Evolutionary conservation across 108 stramenopile species (phyloP).

Genomic region (Poteriospumella lacustris): DNA sequence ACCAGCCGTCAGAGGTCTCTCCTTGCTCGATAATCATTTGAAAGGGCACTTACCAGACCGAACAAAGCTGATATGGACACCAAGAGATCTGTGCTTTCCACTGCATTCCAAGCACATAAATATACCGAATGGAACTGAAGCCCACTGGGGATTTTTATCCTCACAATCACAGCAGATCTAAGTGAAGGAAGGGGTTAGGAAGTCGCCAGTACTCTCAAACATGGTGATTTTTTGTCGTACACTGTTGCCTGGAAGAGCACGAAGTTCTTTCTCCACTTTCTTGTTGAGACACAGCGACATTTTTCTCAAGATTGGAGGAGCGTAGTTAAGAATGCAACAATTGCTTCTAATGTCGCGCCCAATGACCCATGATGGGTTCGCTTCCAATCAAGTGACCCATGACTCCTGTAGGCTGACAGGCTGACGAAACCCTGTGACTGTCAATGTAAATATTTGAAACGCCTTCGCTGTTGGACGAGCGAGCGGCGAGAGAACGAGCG

Average conservation of each 20-base stretch:
- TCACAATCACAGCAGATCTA: constrained; percentile 20
- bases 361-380: too few relatives aligned
- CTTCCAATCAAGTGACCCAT: too few relatives aligned
- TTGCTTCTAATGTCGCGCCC: too few relatives aligned
- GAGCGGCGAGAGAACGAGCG: too few relatives aligned
- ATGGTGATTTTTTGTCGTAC: background rate
- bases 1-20: background rate
- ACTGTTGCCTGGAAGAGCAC: background rate
- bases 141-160: constrained; percentile 5
- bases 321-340: too few relatives aligned
- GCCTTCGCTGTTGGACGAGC: too few relatives aligned
- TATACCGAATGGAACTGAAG: constrained; percentile 67
- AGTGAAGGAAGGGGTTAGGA: background rate
- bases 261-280: background rate
- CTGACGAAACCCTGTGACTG: too few relatives aligned
- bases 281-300: background rate
- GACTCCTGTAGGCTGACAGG: too few relatives aligned
- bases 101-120: constrained; percentile 98
- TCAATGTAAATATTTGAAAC: too few relatives aligned
- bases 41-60: constrained; percentile 49
- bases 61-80: constrained; percentile 95
- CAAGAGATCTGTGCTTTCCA: constrained; percentile 89
- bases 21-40: too few relatives aligned
- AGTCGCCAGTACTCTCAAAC: background rate
- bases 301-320: too few relatives aligned